These are phyloP conservation scores for Globomyces sp. DNA, from an alignment of 371 early-diverging fungal species.

Conservation along the genomic window DNA sequence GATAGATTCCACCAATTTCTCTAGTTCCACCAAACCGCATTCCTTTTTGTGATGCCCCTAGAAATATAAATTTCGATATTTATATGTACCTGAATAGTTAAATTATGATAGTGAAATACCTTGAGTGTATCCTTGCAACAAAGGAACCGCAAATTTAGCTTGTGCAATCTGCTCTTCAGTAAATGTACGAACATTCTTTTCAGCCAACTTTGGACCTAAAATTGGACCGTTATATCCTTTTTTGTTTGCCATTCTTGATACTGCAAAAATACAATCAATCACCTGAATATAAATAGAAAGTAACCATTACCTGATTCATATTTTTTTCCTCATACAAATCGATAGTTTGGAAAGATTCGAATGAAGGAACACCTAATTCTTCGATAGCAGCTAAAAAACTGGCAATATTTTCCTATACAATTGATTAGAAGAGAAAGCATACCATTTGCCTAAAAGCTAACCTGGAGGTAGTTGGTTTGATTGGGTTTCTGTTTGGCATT, in stretches of 20 bases:
- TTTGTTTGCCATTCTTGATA: slow-evolving; percentile 21
- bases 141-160: slow-evolving; percentile 21
- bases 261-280: slow-evolving; percentile 20
- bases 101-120: background rate
- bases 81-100: too few species aligned
- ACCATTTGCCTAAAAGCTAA: slow-evolving; percentile 70
- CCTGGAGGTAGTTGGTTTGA: slow-evolving; percentile 57
- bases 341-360: slow-evolving; percentile 77
- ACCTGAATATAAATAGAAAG: background rate
- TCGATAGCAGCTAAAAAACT: slow-evolving; percentile 65
- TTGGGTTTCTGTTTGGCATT: background rate
- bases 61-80: too few species aligned
- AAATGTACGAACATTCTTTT: slow-evolving; percentile 11
- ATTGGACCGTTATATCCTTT: slow-evolving; percentile 17
- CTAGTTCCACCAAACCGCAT: slow-evolving; percentile 4
- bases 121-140: slow-evolving; percentile 13
- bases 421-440: too few species aligned
- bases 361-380: slow-evolving; percentile 61
- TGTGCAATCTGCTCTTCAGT: slow-evolving; percentile 23
- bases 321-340: slow-evolving; percentile 80
- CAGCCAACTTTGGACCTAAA: slow-evolving; percentile 11
- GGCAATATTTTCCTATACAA: slow-evolving; percentile 66
- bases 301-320: slow-evolving; percentile 47
- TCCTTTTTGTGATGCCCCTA: background rate
- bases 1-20: slow-evolving; percentile 7